Conservation (phyloP, 352 stramenopile genomes). For the Globisporangium cylindrosporum region DNA sequence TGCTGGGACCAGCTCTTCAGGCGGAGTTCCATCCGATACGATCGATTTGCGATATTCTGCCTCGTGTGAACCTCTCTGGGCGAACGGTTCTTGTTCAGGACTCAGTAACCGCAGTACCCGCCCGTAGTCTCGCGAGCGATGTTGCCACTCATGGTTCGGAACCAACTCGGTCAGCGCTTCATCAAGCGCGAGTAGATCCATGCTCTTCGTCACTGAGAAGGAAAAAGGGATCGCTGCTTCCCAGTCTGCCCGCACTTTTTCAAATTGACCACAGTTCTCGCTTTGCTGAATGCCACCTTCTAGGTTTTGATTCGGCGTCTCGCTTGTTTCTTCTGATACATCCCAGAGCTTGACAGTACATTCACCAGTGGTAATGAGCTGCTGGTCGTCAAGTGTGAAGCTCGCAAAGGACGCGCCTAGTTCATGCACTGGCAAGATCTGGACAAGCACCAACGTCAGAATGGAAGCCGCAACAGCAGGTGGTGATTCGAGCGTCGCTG, state of each 20-base stretch:
- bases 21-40: too few species aligned
- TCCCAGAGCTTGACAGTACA: conserved; percentile 51
- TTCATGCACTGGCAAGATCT: conserved; percentile 42
- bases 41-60: not conserved
- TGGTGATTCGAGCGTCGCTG: not conserved
- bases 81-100: not conserved
- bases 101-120: conserved; percentile 16
- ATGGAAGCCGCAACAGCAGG: not conserved
- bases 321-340: conserved; percentile 13
- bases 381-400: conserved; percentile 39
- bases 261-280: conserved; percentile 1
- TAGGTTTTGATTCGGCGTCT: not conserved
- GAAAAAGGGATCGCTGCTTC: conserved; percentile 32
- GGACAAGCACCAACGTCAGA: conserved; percentile 23
- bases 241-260: conserved; percentile 29
- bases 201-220: conserved; percentile 32
- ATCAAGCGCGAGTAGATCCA: conserved; percentile 45
- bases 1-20: not conserved
- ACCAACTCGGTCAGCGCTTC: conserved; percentile 31
- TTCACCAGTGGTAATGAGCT: conserved; percentile 41
- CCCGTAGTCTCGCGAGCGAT: conserved; percentile 5
- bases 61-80: not conserved
- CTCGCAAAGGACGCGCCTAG: conserved; percentile 26
- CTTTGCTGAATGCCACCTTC: not conserved
- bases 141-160: conserved; percentile 45